Evolutionary conservation across 208 protist genomes (phyloP).

Genomic region (Trypanosoma rangeli): DNA sequence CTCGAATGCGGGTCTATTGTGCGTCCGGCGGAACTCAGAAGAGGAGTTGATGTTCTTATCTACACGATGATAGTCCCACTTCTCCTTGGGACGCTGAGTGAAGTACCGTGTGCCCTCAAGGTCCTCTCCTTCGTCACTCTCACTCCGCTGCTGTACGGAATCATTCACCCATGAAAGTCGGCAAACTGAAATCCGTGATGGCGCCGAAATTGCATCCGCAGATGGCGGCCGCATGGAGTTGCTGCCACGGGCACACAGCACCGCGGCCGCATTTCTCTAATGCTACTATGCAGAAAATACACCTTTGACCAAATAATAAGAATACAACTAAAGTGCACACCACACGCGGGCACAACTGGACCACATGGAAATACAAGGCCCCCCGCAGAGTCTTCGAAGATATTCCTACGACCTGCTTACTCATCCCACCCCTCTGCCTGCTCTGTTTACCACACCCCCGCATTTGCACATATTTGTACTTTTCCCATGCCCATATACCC

Average conservation of each 20-base stretch:
- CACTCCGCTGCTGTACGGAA: slow-evolving; percentile 57
- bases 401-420: no score
- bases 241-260: slow-evolving; percentile 8
- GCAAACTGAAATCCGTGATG: slow-evolving; percentile 83
- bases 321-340: not conserved
- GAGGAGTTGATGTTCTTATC: slow-evolving; percentile 88
- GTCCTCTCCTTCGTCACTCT: slow-evolving; percentile 78
- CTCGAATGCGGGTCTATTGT: slow-evolving; percentile 68
- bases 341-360: not conserved
- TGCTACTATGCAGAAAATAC: not conserved
- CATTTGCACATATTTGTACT: not conserved
- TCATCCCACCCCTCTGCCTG: not conserved
- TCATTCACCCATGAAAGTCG: slow-evolving; percentile 75
- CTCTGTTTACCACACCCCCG: not conserved
- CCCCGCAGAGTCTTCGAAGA: no score
- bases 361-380: not conserved
- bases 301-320: not conserved
- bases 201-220: slow-evolving; percentile 20
- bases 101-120: slow-evolving; percentile 68
- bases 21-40: slow-evolving; percentile 73
- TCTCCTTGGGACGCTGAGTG: slow-evolving; percentile 56
- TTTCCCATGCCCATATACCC: not conserved
- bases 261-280: slow-evolving; percentile 17
- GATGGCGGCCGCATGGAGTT: not conserved
- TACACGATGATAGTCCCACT: slow-evolving; percentile 88